Conservation (phyloP, 2,329 filamentous ascomycete genomes). For the Arthrinium phaeospermum region DNA sequence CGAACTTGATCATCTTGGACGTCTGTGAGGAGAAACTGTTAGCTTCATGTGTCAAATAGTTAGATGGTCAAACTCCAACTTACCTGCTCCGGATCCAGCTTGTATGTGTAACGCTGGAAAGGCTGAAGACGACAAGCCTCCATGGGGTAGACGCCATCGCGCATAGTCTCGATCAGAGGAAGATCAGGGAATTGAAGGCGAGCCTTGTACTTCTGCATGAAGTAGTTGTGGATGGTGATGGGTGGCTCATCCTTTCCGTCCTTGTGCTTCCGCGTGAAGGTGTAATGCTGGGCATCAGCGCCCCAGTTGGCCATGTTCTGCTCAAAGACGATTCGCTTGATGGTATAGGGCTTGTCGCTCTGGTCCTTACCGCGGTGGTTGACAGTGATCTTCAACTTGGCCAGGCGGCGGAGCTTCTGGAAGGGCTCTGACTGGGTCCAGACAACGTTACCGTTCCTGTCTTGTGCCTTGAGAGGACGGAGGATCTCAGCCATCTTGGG, state of each 20-base stretch:
- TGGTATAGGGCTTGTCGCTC: constrained; percentile 55
- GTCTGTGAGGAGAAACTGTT: constrained; percentile 57
- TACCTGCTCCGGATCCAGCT: constrained; percentile 62
- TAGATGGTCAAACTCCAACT: constrained; percentile 21
- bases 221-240: constrained; percentile 60
- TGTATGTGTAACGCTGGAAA: constrained; percentile 67
- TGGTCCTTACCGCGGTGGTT: constrained; percentile 56
- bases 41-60: not conserved
- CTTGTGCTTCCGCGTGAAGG: constrained; percentile 52
- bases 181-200: constrained; percentile 52
- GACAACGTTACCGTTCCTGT: constrained; percentile 29
- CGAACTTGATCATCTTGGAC: constrained; percentile 88
- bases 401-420: constrained; percentile 58
- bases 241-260: not conserved
- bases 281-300: constrained; percentile 55
- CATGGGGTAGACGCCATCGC: constrained; percentile 63
- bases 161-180: constrained; percentile 64
- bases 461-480: constrained; percentile 39
- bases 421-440: constrained; percentile 56
- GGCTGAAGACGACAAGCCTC: constrained; percentile 60
- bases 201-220: constrained; percentile 58
- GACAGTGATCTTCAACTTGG: constrained; percentile 62
- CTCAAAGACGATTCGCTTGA: constrained; percentile 58
- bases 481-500: constrained; percentile 39
- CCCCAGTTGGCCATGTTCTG: constrained; percentile 51